Conservation (phyloP, 2,329 filamentous ascomycete genomes). For the Zasmidium angulare region DNA sequence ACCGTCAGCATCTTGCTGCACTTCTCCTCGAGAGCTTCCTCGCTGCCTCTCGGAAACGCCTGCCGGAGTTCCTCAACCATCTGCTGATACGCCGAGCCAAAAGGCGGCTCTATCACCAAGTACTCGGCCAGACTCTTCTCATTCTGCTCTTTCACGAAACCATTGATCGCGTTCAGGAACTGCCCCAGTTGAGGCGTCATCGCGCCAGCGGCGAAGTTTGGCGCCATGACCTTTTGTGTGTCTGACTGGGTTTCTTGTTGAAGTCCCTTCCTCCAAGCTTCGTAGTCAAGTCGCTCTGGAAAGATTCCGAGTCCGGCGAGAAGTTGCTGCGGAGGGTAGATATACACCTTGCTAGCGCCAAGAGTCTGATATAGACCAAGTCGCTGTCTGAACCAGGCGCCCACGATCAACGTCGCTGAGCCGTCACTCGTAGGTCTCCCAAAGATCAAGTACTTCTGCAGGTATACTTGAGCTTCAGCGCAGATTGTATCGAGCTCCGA, state of each 20-base stretch:
- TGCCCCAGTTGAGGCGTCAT: slow-evolving; percentile 50
- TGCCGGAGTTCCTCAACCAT: slow-evolving; percentile 67
- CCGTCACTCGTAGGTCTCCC: not conserved
- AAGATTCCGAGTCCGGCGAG: too few relatives aligned
- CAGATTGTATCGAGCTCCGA: too few relatives aligned
- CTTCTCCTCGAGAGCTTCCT: slow-evolving; percentile 60
- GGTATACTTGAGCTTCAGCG: not conserved
- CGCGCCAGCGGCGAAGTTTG: not conserved
- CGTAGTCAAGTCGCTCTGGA: not conserved
- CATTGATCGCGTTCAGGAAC: slow-evolving; percentile 66
- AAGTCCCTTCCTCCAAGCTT: not conserved
- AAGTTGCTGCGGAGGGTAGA: not conserved
- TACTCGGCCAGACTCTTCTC: slow-evolving; percentile 66
- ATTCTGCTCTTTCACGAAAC: slow-evolving; percentile 62
- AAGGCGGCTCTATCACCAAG: slow-evolving; percentile 72
- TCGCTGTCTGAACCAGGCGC: not conserved
- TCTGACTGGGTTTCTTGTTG: not conserved
- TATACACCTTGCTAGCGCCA: too few relatives aligned
- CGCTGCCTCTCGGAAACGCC: slow-evolving; percentile 51
- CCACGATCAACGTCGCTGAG: not conserved
- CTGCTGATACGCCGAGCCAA: slow-evolving; percentile 65
- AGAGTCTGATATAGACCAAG: not conserved
- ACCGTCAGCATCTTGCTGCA: slow-evolving; percentile 65
- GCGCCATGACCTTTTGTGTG: slow-evolving; percentile 8
- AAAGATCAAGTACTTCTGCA: not conserved